Conservation (phyloP, 2,329 filamentous ascomycete species). For the Cordyceps militaris region DNA sequence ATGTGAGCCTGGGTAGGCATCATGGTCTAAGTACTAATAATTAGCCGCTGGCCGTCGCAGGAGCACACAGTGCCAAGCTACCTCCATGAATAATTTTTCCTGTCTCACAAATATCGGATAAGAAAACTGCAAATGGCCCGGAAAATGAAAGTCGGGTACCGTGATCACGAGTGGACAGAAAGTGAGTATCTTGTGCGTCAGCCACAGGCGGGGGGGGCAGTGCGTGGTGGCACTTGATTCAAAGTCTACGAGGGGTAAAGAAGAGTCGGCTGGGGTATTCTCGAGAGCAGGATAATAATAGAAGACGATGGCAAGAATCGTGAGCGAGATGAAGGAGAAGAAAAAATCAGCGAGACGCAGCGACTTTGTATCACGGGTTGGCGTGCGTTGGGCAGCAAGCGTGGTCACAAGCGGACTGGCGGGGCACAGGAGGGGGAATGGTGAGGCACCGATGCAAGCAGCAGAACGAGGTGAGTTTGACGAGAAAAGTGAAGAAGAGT, state of each 20-base stretch:
- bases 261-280: not conserved
- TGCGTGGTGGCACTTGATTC: not conserved
- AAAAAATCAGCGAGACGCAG: not conserved
- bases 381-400: conserved; percentile 10
- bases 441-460: conserved; percentile 9
- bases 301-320: too few relatives aligned
- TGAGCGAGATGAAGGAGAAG: not conserved
- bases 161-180: not conserved
- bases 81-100: conserved; percentile 2
- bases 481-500: not conserved
- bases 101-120: not conserved
- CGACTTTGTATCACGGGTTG: conserved; percentile 10
- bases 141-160: not conserved
- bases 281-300: too few relatives aligned
- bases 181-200: not conserved
- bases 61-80: not conserved
- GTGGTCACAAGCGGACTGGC: conserved; percentile 11
- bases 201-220: not conserved
- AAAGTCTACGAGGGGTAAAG: conserved; percentile 7
- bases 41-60: not conserved
- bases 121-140: not conserved
- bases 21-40: conserved; percentile 24
- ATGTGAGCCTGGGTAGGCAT: conserved; percentile 31
- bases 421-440: conserved; percentile 7
- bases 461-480: not conserved